Conservation (phyloP, 768 basidiomycete species). For the Calocybe gangraenosa region DNA sequence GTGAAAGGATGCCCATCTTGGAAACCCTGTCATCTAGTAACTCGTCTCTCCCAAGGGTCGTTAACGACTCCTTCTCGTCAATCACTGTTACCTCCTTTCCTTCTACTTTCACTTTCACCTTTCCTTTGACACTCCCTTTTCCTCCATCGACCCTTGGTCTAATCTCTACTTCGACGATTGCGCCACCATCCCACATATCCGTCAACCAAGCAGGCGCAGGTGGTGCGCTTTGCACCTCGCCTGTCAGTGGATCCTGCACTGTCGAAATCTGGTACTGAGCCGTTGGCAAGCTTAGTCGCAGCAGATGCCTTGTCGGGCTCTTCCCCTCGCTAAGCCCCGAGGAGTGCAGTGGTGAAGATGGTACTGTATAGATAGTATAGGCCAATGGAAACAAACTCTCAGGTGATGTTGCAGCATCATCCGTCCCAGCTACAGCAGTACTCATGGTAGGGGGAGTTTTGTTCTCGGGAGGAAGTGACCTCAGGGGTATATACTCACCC, state of each 20-base stretch:
- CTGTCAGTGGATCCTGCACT: slow-evolving; percentile 78
- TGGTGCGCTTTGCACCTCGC: slow-evolving; percentile 54
- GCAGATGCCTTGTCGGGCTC: slow-evolving; percentile 66
- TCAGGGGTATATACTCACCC: slow-evolving; percentile 29
- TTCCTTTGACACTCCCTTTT: slow-evolving; percentile 24
- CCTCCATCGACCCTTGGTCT: slow-evolving; percentile 33
- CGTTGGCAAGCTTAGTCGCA: slow-evolving; percentile 78
- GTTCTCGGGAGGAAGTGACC: slow-evolving; percentile 5
- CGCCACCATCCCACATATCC: slow-evolving; percentile 50
- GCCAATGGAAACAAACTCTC: slow-evolving; percentile 44
- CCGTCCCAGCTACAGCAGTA: neutral
- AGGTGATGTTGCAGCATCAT: slow-evolving; percentile 13
- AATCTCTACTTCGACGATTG: slow-evolving; percentile 52
- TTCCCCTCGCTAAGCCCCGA: slow-evolving; percentile 46
- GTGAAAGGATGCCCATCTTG: slow-evolving; percentile 63
- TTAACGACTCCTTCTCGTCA: slow-evolving; percentile 75
- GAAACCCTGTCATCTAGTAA: slow-evolving; percentile 66
- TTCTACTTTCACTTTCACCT: slow-evolving; percentile 35
- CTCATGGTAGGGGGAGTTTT: neutral
- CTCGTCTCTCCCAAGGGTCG: slow-evolving; percentile 69
- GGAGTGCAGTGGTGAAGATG: slow-evolving; percentile 78
- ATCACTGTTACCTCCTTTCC: slow-evolving; percentile 55
- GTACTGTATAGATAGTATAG: slow-evolving; percentile 68
- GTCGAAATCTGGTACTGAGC: slow-evolving; percentile 75
- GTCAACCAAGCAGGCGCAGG: slow-evolving; percentile 71